Percentiles rank a stretch among this genome's conserved stretches.
Evolutionary conservation across 306 rosid genomes (phyloP).

Genomic region (Hippophae rhamnoides): DNA sequence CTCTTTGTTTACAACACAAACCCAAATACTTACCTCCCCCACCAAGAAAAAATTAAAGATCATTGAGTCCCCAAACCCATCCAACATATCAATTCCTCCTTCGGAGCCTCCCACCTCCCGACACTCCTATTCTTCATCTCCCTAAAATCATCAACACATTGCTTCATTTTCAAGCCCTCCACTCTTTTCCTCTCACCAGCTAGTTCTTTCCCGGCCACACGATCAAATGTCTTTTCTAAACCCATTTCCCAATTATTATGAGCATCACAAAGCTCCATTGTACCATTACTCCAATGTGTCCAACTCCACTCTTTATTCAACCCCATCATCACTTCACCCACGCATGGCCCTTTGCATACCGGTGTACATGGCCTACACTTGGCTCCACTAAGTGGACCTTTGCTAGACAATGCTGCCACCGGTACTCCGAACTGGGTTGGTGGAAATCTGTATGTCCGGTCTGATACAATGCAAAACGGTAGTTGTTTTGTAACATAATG

Average conservation of each 20-base stretch:
- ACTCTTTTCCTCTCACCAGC: constrained; percentile 31
- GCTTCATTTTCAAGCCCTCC: constrained; percentile 18
- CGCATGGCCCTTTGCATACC: constrained; percentile 47
- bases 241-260: constrained; percentile 47
- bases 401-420: constrained; percentile 65
- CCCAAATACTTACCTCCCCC: too few species aligned
- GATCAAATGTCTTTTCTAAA: constrained; percentile 52
- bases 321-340: constrained; percentile 31
- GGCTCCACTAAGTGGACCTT: constrained; percentile 69
- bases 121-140: constrained; percentile 24
- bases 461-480: constrained; percentile 75
- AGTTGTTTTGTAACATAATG: constrained; percentile 26
- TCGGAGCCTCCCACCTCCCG: constrained; percentile 51
- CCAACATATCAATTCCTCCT: constrained; percentile 33
- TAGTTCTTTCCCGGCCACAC: constrained; percentile 29
- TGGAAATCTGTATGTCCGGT: constrained; percentile 57
- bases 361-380: constrained; percentile 75
- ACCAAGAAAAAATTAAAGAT: too few species aligned
- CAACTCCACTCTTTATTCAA: constrained; percentile 64
- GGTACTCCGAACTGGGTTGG: constrained; percentile 64
- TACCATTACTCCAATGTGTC: constrained; percentile 56
- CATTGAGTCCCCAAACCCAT: too few species aligned
- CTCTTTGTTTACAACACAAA: too few species aligned
- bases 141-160: constrained; percentile 33
- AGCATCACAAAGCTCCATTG: constrained; percentile 56